A percentile compares a stretch with the other conserved stretches of the same genome.
phyloP scores from a whole-genome alignment of 768 basidiomycete genomes.

The Trametes gibbosa region DNA sequence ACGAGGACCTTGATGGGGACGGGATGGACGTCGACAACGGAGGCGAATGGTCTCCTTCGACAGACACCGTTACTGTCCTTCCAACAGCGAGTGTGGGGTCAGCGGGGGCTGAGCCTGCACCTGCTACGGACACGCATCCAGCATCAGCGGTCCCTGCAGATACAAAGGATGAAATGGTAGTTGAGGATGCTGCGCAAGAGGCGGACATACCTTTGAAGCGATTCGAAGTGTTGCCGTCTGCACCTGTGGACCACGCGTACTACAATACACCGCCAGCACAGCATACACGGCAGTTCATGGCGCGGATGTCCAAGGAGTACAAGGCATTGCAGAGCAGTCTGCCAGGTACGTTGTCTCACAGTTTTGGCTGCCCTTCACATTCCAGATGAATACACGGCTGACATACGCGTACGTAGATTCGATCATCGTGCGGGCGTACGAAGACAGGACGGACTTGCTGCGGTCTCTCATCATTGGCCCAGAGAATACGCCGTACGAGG shows the following conservation, averaged over 20 bases:
- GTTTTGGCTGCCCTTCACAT: conserved; percentile 14
- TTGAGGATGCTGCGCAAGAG: conserved; percentile 22
- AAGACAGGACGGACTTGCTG: conserved; percentile 84
- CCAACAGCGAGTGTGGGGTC: background rate
- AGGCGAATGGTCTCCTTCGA: conserved; percentile 27
- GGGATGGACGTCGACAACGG: conserved; percentile 39
- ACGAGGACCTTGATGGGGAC: conserved; percentile 34
- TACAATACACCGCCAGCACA: conserved; percentile 56
- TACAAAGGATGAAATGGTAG: conserved; percentile 27
- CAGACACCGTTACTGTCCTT: conserved; percentile 10
- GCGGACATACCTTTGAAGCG: conserved; percentile 64
- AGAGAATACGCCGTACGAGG: conserved; percentile 91
- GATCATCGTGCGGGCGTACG: conserved; percentile 87
- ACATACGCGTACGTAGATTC: conserved; percentile 51
- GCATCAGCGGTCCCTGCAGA: conserved; percentile 26
- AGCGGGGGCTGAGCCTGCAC: background rate
- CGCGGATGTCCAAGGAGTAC: conserved; percentile 81
- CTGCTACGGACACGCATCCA: background rate
- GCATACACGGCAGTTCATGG: conserved; percentile 70
- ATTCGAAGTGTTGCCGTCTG: conserved; percentile 76
- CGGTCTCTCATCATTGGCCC: conserved; percentile 90
- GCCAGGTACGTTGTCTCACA: conserved; percentile 58
- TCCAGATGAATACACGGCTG: background rate
- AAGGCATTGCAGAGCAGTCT: conserved; percentile 73
- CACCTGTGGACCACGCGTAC: conserved; percentile 84